Conservation (phyloP, 306 rosid species). For the Dryas octopetala region DNA sequence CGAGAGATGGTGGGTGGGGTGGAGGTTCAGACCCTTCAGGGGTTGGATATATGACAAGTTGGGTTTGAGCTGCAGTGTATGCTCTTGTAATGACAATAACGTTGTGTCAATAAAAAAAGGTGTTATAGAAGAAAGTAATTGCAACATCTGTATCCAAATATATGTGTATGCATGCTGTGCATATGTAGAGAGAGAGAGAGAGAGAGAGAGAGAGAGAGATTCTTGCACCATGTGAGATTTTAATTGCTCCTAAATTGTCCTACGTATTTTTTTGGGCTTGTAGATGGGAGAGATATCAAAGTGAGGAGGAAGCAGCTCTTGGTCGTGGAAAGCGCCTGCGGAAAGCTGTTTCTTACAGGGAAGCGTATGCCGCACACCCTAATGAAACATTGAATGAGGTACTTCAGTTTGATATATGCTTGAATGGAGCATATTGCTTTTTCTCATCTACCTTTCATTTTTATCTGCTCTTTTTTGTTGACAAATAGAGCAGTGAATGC, state of each 20-base stretch:
- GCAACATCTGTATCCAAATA: too few relatives aligned
- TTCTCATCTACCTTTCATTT: constrained; percentile 6
- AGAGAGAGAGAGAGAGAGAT: too few relatives aligned
- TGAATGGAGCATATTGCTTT: constrained; percentile 25
- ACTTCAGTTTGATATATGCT: constrained; percentile 33
- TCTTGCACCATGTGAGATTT: not conserved
- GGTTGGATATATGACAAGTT: not conserved
- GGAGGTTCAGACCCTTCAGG: too few relatives aligned
- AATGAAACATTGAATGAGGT: constrained; percentile 82
- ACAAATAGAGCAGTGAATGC: not conserved
- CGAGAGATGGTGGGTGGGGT: too few relatives aligned
- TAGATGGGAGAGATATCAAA: constrained; percentile 98
- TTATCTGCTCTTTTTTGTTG: constrained; percentile 16
- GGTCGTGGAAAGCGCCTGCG: constrained; percentile 98
- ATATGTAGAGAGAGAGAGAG: too few relatives aligned
- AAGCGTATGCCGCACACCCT: constrained; percentile 87
- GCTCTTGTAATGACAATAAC: too few relatives aligned
- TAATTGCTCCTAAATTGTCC: not conserved
- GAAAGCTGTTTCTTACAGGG: constrained; percentile 95
- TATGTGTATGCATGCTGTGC: too few relatives aligned
- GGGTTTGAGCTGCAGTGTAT: not conserved
- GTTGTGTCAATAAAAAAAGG: too few relatives aligned
- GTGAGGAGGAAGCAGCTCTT: constrained; percentile 95
- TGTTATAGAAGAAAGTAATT: too few relatives aligned
- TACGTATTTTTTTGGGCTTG: constrained; percentile 31